Conservation (phyloP, 345 rosid species). For the Isatis tinctoria region DNA sequence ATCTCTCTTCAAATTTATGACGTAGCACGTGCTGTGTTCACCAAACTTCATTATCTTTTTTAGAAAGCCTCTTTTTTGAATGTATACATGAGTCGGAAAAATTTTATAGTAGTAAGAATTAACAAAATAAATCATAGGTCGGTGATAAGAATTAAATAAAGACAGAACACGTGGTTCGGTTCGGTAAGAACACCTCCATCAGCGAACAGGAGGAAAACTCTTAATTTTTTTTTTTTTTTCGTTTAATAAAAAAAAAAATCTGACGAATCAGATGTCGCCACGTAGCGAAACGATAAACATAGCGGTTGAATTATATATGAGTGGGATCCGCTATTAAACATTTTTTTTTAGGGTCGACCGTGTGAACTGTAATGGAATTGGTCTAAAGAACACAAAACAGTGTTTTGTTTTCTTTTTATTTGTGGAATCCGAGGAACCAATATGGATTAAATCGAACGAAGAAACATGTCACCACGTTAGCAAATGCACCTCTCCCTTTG, state of each 20-base stretch:
- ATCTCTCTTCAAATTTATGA: not conserved
- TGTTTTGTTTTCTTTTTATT: slow-evolving; percentile 7
- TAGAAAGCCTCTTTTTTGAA: slow-evolving; percentile 12
- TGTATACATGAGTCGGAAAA: not conserved
- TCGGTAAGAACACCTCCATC: too few relatives aligned
- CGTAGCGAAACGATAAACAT: too few relatives aligned
- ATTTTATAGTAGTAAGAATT: not conserved
- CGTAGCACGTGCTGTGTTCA: slow-evolving; percentile 3
- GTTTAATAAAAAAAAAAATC: too few relatives aligned
- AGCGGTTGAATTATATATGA: too few relatives aligned
- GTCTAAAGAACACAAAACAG: slow-evolving; percentile 11
- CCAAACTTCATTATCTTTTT: not conserved
- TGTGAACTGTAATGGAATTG: too few relatives aligned
- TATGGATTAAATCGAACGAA: not conserved
- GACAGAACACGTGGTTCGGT: slow-evolving; percentile 1
- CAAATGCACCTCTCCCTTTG: not conserved
- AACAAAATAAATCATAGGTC: not conserved
- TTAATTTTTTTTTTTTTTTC: too few relatives aligned
- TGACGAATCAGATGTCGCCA: too few relatives aligned
- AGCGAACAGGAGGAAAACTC: too few relatives aligned
- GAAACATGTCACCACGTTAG: slow-evolving; percentile 33
- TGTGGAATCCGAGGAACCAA: slow-evolving; percentile 18
- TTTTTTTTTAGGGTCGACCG: too few relatives aligned
- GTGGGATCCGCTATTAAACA: too few relatives aligned
- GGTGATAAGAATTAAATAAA: not conserved